These are phyloP conservation scores for Trichomonas vaginalis DNA, from an alignment of 208 protist genomes.

Conservation along the genomic window DNA sequence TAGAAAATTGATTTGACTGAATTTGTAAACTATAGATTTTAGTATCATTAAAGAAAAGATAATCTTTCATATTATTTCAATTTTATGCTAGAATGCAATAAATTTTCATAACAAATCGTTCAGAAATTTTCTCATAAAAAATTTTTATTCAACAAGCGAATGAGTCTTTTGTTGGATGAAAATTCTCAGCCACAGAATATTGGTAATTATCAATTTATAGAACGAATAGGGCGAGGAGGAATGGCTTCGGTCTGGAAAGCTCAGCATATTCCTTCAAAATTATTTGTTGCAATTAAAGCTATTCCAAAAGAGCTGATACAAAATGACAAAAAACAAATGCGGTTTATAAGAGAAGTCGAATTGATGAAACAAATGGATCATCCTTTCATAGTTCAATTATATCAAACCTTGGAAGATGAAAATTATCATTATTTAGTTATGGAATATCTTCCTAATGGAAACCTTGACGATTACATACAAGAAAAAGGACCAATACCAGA, in stretches of 20 bases:
- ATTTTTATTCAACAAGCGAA: too few relatives aligned
- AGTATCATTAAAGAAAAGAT: too few relatives aligned
- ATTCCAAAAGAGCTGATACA: neutral
- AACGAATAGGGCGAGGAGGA: neutral
- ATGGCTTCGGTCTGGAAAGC: neutral
- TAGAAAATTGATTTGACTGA: too few relatives aligned
- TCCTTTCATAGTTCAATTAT: neutral
- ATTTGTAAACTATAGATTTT: too few relatives aligned
- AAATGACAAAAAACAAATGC: neutral
- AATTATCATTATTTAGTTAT: neutral
- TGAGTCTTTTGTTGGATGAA: neutral
- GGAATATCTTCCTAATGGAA: neutral
- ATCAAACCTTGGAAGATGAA: neutral
- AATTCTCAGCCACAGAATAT: neutral
- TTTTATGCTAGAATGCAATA: too few relatives aligned
- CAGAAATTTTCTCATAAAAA: too few relatives aligned
- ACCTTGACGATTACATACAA: neutral
- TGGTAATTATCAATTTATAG: neutral
- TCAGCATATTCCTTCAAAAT: neutral
- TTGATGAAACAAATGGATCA: neutral
- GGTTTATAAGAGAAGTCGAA: neutral
- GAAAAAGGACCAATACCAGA: neutral
- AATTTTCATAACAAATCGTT: too few relatives aligned
- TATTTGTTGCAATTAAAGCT: neutral
- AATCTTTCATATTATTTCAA: too few relatives aligned